A percentile compares a stretch with the other conserved stretches of the same genome.
Conservation (phyloP, 129 eudicot species). For the Tanacetum coccineum region DNA sequence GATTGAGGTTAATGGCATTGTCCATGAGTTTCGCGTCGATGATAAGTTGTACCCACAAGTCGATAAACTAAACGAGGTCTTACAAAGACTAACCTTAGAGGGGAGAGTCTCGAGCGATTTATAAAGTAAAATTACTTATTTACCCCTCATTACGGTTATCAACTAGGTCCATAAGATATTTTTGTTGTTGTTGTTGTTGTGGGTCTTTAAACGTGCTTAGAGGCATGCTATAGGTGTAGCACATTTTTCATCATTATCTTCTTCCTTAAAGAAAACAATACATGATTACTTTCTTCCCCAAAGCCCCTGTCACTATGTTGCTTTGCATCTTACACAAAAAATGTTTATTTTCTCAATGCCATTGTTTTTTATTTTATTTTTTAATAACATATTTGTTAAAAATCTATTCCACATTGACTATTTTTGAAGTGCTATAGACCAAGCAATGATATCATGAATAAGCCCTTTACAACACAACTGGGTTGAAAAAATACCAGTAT, state of each 20-base stretch:
- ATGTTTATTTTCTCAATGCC: neutral
- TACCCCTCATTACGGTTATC: neutral
- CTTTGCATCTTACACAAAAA: conserved; percentile 10
- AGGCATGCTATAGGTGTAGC: conserved; percentile 27
- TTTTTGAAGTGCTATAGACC: too few relatives aligned
- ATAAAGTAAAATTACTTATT: conserved; percentile 7
- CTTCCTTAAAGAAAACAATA: conserved; percentile 10
- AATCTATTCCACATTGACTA: neutral
- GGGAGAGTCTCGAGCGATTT: conserved; percentile 14
- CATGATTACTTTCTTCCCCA: conserved; percentile 27
- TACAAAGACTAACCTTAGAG: conserved; percentile 33
- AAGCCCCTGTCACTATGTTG: conserved; percentile 19
- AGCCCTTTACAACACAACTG: too few relatives aligned
- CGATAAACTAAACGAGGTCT: conserved; percentile 37
- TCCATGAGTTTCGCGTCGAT: conserved; percentile 80
- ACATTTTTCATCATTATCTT: conserved; percentile 30
- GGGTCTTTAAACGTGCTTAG: conserved; percentile 24
- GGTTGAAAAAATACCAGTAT: too few relatives aligned
- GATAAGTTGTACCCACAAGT: conserved; percentile 61
- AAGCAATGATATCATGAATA: too few relatives aligned
- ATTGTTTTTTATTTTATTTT: neutral
- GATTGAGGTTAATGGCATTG: conserved; percentile 72
- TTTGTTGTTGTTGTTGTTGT: neutral
- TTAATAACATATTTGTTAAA: neutral
- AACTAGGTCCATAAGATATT: neutral